phyloP scores from a whole-genome alignment of 2,329 filamentous ascomycete genomes.

The Aspergillus chevalieri region DNA sequence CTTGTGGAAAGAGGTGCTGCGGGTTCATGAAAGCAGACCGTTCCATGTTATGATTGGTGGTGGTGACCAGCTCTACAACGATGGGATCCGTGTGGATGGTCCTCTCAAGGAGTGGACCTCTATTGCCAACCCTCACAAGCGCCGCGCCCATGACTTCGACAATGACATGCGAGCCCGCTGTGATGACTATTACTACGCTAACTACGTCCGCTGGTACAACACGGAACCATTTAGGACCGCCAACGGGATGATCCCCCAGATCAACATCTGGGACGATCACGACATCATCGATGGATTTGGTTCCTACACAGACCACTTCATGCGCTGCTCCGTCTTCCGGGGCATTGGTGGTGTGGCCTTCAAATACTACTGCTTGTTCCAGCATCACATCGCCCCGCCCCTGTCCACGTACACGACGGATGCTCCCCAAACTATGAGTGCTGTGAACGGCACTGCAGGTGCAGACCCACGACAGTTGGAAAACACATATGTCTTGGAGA shows the following conservation, averaged over 20 bases:
- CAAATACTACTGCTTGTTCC: slow-evolving; percentile 62
- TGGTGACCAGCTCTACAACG: slow-evolving; percentile 77
- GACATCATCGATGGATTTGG: slow-evolving; percentile 64
- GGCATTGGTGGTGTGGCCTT: slow-evolving; percentile 55
- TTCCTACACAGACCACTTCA: slow-evolving; percentile 61
- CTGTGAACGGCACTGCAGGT: slow-evolving; percentile 45
- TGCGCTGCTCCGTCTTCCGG: slow-evolving; percentile 59
- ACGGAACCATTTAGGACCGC: slow-evolving; percentile 56
- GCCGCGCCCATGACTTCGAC: slow-evolving; percentile 56
- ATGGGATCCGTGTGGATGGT: slow-evolving; percentile 75
- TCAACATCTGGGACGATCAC: slow-evolving; percentile 62
- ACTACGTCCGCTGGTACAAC: slow-evolving; percentile 63
- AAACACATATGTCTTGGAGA: slow-evolving; percentile 64
- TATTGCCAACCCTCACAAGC: slow-evolving; percentile 56
- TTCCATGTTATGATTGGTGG: slow-evolving; percentile 76
- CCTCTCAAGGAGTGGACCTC: slow-evolving; percentile 64
- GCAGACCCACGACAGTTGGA: slow-evolving; percentile 65
- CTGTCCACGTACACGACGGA: slow-evolving; percentile 79
- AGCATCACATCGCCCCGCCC: slow-evolving; percentile 76
- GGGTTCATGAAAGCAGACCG: slow-evolving; percentile 53
- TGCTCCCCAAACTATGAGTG: slow-evolving; percentile 50
- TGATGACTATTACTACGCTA: slow-evolving; percentile 57
- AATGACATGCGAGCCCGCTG: slow-evolving; percentile 57
- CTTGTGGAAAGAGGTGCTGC: slow-evolving; percentile 60
- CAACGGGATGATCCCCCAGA: slow-evolving; percentile 57